Percentiles rank a stretch among this genome's conserved stretches.
These are phyloP conservation scores for Lasiodiplodia theobromae DNA, from an alignment of 2,329 filamentous ascomycete species.

Conservation along the genomic window DNA sequence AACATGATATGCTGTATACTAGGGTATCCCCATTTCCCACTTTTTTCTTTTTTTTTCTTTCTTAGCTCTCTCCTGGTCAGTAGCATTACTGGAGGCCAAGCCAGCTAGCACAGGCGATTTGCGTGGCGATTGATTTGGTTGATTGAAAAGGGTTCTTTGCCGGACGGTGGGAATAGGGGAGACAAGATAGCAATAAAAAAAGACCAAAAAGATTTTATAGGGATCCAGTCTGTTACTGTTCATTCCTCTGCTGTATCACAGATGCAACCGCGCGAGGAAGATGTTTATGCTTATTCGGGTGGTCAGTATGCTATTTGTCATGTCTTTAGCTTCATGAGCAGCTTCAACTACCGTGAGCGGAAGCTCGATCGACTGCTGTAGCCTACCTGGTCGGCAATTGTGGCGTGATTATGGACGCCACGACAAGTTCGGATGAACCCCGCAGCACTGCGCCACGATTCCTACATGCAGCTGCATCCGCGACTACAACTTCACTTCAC, in stretches of 20 bases:
- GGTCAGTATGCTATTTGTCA: too few species aligned
- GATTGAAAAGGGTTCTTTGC: neutral
- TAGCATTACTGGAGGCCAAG: neutral
- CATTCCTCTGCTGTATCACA: too few species aligned
- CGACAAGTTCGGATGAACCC: neutral
- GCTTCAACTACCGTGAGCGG: too few species aligned
- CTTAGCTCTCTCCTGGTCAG: neutral
- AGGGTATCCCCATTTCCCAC: neutral
- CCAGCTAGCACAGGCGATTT: conserved; percentile 6
- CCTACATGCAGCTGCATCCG: neutral
- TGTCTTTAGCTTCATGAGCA: too few species aligned
- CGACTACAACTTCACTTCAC: neutral
- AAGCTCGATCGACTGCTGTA: too few species aligned
- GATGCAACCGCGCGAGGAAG: too few species aligned
- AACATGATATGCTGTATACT: neutral
- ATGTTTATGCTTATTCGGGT: too few species aligned
- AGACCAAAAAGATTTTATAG: neutral
- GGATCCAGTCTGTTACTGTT: neutral
- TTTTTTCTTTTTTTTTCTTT: neutral
- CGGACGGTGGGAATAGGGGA: neutral
- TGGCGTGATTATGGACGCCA: neutral
- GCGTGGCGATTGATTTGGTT: neutral
- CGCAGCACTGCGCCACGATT: neutral
- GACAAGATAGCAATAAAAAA: neutral
- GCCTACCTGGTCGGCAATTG: too few species aligned